Conservation (phyloP, 1,284 basidiomycete species). For the Microbotryum saponariae region DNA sequence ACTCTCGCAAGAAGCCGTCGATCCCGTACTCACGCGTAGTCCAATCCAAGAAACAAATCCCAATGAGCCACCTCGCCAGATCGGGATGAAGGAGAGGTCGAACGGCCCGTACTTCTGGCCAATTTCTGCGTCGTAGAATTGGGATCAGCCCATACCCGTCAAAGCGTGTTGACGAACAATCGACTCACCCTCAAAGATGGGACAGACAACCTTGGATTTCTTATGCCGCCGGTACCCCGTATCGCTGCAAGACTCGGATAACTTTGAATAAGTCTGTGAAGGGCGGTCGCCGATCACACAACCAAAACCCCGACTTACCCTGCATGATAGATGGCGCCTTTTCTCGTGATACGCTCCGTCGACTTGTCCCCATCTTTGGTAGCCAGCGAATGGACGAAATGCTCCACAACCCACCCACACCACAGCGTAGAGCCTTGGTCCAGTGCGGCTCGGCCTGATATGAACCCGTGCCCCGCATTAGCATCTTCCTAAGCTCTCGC, state of each 20-base stretch:
- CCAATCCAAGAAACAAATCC: conserved; percentile 34
- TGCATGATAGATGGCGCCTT: conserved; percentile 31
- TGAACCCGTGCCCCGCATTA: background rate
- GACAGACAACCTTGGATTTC: conserved; percentile 31
- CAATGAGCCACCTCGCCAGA: conserved; percentile 37
- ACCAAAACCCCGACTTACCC: conserved; percentile 18
- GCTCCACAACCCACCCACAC: conserved; percentile 38
- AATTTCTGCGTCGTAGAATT: conserved; percentile 22
- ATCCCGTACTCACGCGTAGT: conserved; percentile 25
- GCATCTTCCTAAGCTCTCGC: background rate
- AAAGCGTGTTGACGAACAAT: no score
- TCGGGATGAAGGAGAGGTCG: conserved; percentile 37
- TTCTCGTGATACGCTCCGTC: conserved; percentile 8
- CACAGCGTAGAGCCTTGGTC: conserved; percentile 35
- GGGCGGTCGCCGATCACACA: no score
- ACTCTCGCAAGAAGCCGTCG: no score
- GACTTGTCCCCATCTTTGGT: conserved; percentile 1
- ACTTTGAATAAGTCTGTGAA: background rate
- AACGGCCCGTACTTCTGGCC: conserved; percentile 35
- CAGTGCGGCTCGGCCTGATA: conserved; percentile 28
- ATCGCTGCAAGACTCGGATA: conserved; percentile 23
- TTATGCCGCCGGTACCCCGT: conserved; percentile 35
- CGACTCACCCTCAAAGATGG: conserved; percentile 29
- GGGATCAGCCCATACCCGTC: background rate
- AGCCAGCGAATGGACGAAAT: conserved; percentile 17